These are phyloP conservation scores for Termitomyces sp. DNA, from an alignment of 768 basidiomycete genomes.

Conservation along the genomic window DNA sequence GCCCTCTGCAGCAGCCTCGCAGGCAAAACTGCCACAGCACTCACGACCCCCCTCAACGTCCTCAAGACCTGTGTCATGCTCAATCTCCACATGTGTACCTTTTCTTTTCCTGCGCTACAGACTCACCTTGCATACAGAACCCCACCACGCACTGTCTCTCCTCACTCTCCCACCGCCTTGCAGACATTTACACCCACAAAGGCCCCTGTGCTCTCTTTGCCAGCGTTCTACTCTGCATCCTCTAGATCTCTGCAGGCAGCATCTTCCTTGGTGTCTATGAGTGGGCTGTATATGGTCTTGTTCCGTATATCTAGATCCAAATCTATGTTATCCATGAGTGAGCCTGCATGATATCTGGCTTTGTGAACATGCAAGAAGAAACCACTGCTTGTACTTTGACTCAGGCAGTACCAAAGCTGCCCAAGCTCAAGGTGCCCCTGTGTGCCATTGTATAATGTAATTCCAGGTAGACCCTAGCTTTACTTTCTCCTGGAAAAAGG, in stretches of 20 bases:
- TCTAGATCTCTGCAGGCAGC: constrained; percentile 96
- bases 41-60: constrained; percentile 94
- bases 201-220: constrained; percentile 75
- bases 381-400: too few species aligned
- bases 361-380: too few species aligned
- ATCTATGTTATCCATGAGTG: too few species aligned
- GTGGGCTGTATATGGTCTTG: constrained; percentile 56
- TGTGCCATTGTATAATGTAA: too few species aligned
- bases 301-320: constrained; percentile 10
- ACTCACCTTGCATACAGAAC: constrained; percentile 30
- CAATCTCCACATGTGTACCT: constrained; percentile 59
- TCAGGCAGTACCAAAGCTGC: too few species aligned
- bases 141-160: constrained; percentile 44
- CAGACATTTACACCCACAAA: constrained; percentile 65
- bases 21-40: constrained; percentile 82
- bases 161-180: constrained; percentile 51
- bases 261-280: constrained; percentile 97
- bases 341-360: too few species aligned
- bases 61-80: constrained; percentile 98
- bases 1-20: constrained; percentile 89
- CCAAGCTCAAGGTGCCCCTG: too few species aligned
- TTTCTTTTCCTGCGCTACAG: too few species aligned
- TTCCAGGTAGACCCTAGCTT: too few species aligned
- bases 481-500: too few species aligned
- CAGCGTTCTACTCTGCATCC: constrained; percentile 84